Evolutionary conservation across 768 basidiomycete genomes (phyloP), one percentile per base, ranked within the genome.

Genomic region (Favolaschia claudopus): DNA sequence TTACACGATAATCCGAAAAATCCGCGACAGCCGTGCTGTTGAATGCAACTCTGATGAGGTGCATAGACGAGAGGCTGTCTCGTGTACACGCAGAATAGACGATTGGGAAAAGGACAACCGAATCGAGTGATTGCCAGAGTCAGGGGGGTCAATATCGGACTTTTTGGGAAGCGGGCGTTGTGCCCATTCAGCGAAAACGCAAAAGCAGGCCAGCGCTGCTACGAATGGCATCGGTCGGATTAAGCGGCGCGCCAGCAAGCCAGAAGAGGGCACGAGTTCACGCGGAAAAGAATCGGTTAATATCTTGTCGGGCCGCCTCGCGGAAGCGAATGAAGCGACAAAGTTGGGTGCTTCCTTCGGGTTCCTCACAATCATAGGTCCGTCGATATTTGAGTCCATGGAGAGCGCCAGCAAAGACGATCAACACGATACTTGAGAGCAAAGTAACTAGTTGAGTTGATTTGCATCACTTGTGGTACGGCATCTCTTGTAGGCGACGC

Each of bases 201-300:
- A 27, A 19, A n/a, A 45, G 53, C 55, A 34, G 29, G 38, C 10
- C 19, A 32, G 17, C 13, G 40, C 25, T 37, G 8, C 14, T 14
- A 5, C 36, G 25, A 37, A 42, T 57, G 31, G 20, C 37, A 56
- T 9, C 36, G 38, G 37, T 39, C 28, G 28, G 42, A 47, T 56
- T 29, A 15, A 34, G n/a, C n/a, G n/a, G n/a, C 55, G 38, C 42
- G 40, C 52, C 32, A 20, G 7, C 33, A 28, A 52, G 7, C 17
- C 27, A n/a, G n/a, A 38, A 38, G 17, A 4, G 32, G 38, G 24
- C 52, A 60, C 58, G 58, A 54, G 58, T 54, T 43, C 52, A 49
- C 37, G 47, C 60, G 54, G 60, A 61, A 49, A 61, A 61, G 32
- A 61, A 40, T 55, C 60, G 60, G 54, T 44, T 44, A n/a, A 61